Base-by-base conservation (phyloP, 495 filamentous ascomycete genomes). In the Cryomyces antarcticus region DNA sequence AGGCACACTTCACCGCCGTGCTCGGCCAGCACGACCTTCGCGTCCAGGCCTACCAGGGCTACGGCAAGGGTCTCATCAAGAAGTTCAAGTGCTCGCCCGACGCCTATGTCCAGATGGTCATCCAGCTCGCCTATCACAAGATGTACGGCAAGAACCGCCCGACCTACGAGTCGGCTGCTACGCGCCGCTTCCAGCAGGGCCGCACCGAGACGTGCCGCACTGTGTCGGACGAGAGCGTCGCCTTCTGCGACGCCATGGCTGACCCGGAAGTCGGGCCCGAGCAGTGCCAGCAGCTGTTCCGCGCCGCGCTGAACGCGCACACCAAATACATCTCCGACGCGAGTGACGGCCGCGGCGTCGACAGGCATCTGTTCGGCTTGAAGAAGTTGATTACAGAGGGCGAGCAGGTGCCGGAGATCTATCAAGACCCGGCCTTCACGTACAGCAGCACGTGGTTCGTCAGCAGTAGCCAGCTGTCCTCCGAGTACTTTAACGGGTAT, bases 1-100 rank as follows among this genome's bases (percentile, higher is more conserved):
- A 71, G 36, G 68, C 68, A 43, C 77, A 89, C 65, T 92, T 94
- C 63, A 66, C 67, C 46, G 64, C 72, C 46, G 73, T 86, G 46
- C 93, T 96, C 47, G 75, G 69, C 34, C 64, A 78, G 50, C 92
- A 99, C 62, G 83, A 99, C 61, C 75, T 99, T 37, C 71, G 78
- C 12, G 88, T 99, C 11, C 87, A 95, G 58, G 77, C 81, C 29
- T 99, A 85, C 70, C 86, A 93, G 57, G 89, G 80, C 54, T 99
- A 99, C 61, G 92, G 92, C 58, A 99, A 96, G 68, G 85, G 84
- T 37, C 66, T 99, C 39, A 96, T 99, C 70, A 99, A 99, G 78
- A 92, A 93, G 61, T 95, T 99, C 77, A 87, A 83, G 65, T 93
- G 81, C 77, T 92, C 82, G 43, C 92, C 92, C 30, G 92, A 99